A percentile compares a stretch with the other conserved stretches of the same genome.
Conservation (phyloP, 495 filamentous ascomycete species). For the Annulohypoxylon moriforme region DNA sequence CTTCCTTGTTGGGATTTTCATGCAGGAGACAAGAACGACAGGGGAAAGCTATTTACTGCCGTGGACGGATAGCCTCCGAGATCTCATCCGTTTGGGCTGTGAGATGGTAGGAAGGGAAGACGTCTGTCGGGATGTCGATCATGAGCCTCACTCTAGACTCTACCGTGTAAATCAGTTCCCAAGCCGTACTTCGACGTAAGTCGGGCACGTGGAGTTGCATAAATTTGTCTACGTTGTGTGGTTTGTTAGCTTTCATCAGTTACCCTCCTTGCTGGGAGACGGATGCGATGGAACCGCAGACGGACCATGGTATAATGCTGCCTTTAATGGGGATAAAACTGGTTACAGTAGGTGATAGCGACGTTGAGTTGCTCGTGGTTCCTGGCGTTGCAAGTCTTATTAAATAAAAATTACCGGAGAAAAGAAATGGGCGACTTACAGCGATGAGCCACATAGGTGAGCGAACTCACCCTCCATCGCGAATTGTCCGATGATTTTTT, state of each 20-base stretch:
- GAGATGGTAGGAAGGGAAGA: constrained; percentile 23
- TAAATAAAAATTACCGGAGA: constrained; percentile 34
- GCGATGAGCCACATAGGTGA: neutral
- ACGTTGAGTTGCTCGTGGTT: constrained; percentile 15
- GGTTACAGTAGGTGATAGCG: constrained; percentile 44
- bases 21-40: constrained; percentile 29
- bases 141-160: constrained; percentile 38
- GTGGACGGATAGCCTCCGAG: constrained; percentile 14
- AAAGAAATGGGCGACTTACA: constrained; percentile 25
- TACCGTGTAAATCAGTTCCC: constrained; percentile 37
- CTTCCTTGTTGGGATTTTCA: constrained; percentile 21
- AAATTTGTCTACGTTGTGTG: constrained; percentile 20
- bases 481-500: neutral
- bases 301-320: constrained; percentile 40
- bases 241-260: constrained; percentile 27
- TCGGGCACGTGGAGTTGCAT: constrained; percentile 35
- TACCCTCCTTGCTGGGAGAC: constrained; percentile 33
- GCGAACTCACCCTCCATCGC: constrained; percentile 28
- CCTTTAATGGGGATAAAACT: constrained; percentile 36
- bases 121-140: constrained; percentile 34
- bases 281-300: constrained; percentile 45
- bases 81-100: constrained; percentile 23
- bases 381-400: constrained; percentile 32
- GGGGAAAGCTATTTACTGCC: constrained; percentile 15
- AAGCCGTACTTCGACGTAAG: constrained; percentile 35